A percentile compares a stretch with the other conserved stretches of the same genome.
phyloP scores from a whole-genome alignment of 75 land plant genomes.

The Pinus tabuliformis region DNA sequence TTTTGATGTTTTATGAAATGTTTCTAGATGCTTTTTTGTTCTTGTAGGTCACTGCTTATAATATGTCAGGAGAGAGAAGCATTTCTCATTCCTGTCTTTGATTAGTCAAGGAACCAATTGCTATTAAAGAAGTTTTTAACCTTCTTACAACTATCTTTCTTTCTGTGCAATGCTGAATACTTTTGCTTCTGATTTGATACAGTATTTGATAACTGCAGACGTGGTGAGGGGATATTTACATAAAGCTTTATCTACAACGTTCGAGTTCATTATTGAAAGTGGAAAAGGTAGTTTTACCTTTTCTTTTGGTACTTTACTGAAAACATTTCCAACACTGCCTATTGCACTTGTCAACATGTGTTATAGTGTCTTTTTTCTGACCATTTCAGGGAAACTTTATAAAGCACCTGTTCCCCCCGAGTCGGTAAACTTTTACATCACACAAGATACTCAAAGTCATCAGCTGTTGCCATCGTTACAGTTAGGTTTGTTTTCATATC shows the following conservation, averaged over 20 bases:
- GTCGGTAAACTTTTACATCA: slow-evolving; percentile 73
- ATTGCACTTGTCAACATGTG: neutral
- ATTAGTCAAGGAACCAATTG: neutral
- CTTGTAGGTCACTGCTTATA: neutral
- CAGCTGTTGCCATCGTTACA: slow-evolving; percentile 63
- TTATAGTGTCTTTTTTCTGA: neutral
- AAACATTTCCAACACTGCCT: neutral
- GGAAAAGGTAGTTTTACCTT: slow-evolving; percentile 46
- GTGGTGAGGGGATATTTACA: slow-evolving; percentile 70
- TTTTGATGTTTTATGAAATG: neutral
- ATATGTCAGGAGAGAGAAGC: neutral
- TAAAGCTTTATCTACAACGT: slow-evolving; percentile 55
- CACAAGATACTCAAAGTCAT: slow-evolving; percentile 92
- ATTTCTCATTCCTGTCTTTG: neutral
- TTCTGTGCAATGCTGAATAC: slow-evolving; percentile 3
- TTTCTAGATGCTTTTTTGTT: neutral
- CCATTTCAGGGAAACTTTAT: slow-evolving; percentile 39
- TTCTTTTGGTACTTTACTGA: neutral
- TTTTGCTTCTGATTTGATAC: slow-evolving; percentile 10
- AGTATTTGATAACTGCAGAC: slow-evolving; percentile 80
- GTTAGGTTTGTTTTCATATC: slow-evolving; percentile 48
- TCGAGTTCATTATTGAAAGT: slow-evolving; percentile 80
- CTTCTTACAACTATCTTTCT: neutral
- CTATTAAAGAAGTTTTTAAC: neutral
- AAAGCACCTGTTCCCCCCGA: slow-evolving; percentile 39